Percentiles rank a stretch among this genome's conserved stretches.
Conservation (phyloP, 768 basidiomycete genomes). For the Termitomyces heimii region DNA sequence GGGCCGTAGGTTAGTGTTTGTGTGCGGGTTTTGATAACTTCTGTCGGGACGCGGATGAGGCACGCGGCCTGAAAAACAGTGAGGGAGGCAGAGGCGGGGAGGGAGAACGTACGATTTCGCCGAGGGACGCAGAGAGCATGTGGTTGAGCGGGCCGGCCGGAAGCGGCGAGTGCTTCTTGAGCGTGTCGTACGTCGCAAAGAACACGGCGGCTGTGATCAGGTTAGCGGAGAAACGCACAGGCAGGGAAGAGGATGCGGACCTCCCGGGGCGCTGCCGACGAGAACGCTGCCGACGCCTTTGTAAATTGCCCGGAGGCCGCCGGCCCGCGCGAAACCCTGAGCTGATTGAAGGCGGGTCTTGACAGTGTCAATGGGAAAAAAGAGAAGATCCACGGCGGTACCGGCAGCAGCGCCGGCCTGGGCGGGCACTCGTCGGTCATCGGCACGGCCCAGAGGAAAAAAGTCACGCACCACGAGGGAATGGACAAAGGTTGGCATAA, state of each 20-base stretch:
- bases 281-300: slow-evolving; percentile 92
- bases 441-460: no score
- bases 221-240: no score
- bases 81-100: slow-evolving; percentile 1
- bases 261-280: slow-evolving; percentile 93
- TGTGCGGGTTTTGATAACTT: slow-evolving; percentile 90
- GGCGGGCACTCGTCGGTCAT: background rate
- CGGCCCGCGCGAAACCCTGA: slow-evolving; percentile 79
- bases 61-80: slow-evolving; percentile 63
- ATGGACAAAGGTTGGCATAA: slow-evolving; percentile 24
- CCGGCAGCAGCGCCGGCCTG: slow-evolving; percentile 72
- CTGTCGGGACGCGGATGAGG: slow-evolving; percentile 90
- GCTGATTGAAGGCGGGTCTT: slow-evolving; percentile 92
- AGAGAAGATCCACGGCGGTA: slow-evolving; percentile 88
- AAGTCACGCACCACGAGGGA: slow-evolving; percentile 23
- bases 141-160: slow-evolving; percentile 57
- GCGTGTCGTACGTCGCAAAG: slow-evolving; percentile 89
- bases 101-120: slow-evolving; percentile 44
- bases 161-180: slow-evolving; percentile 72
- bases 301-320: slow-evolving; percentile 89
- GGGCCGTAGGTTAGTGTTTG: slow-evolving; percentile 77
- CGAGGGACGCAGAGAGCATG: slow-evolving; percentile 52
- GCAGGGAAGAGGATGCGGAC: slow-evolving; percentile 32
- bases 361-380: slow-evolving; percentile 95
- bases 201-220: slow-evolving; percentile 66